These are phyloP conservation scores for Cinnamomum chago DNA, from an alignment of 164 flowering plant species.

Conservation along the genomic window DNA sequence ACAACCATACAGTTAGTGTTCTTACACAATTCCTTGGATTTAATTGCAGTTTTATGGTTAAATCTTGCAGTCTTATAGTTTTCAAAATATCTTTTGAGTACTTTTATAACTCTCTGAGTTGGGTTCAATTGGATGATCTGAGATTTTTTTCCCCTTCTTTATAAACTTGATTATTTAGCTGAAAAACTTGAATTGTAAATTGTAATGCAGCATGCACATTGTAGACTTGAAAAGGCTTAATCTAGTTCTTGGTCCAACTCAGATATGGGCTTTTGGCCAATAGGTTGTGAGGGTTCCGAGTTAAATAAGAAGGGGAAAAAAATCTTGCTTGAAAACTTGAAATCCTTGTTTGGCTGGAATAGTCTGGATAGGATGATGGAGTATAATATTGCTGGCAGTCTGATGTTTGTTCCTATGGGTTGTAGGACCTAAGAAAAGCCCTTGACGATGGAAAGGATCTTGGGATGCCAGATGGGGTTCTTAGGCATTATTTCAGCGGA, in stretches of 20 bases:
- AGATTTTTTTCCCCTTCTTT: neutral
- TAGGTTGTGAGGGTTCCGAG: neutral
- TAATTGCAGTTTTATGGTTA: no score
- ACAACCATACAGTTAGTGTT: slow-evolving; percentile 77
- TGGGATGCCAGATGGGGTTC: slow-evolving; percentile 97
- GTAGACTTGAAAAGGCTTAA: neutral
- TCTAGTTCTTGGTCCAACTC: neutral
- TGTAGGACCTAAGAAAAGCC: slow-evolving; percentile 67
- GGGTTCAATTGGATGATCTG: neutral
- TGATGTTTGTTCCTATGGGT: slow-evolving; percentile 3
- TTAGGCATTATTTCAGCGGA: slow-evolving; percentile 6
- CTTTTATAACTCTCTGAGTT: neutral
- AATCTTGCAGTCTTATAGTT: neutral
- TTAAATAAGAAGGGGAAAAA: neutral
- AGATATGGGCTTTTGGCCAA: neutral
- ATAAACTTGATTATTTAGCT: neutral
- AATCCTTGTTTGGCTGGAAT: neutral
- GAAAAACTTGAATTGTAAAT: neutral
- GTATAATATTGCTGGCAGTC: neutral
- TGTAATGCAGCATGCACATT: neutral
- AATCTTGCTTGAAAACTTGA: no score
- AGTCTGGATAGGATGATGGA: neutral
- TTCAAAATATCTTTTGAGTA: no score
- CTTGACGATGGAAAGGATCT: slow-evolving; percentile 75
- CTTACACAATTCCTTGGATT: neutral